Evolutionary conservation across 2,329 filamentous ascomycete species (phyloP), one percentile per base, ranked within the genome.

Genomic region (Aureobasidium melanogenum): DNA sequence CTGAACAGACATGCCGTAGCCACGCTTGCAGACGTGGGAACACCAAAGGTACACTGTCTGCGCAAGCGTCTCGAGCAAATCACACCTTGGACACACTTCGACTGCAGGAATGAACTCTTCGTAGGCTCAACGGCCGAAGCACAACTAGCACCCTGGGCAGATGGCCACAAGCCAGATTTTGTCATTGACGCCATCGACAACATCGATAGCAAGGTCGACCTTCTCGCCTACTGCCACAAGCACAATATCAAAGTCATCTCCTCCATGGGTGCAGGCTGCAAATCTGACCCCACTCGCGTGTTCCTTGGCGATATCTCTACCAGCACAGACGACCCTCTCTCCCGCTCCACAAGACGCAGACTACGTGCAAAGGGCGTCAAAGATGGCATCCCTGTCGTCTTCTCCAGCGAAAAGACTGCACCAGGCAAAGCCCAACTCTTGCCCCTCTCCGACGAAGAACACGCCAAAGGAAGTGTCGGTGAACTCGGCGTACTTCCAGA

Each of bases 161-260:
- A 76, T 44, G 79, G 74, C 5, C 83, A 82, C 70, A 81, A 81
- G 68, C 91, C 92, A 1, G 88, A 93, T 68, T 99, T 87, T 69
- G 85, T 99, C n/a, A 84, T 99, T 38, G 94, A 99, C 74, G 95
- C 93, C 24, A 99, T 99, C 66, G 94, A 99, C 74, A 97, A 99
- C 71, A 97, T 99, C 64, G 90, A 96, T 56, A 96, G 91, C 59
- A 99, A 99, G 77, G 93, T 99, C 3, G 88, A 87, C 19, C 78
- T 99, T 60, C 80, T 99, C 43, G 86, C 91, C 69, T 96, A 95
- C 76, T 99, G 94, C 75, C 82, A 92, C 71, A 83, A 86, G 63
- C 82, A 91, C 70, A 79, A 82, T 1, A 78, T 97, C 28, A 87
- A 85, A 0, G 91, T 99, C 30, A 92, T 99, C 64, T 94, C 91